A percentile compares a stretch with the other conserved stretches of the same genome.
Evolutionary conservation across 148 eudicot species (phyloP).

Genomic region (Chenopodium berlandieri): DNA sequence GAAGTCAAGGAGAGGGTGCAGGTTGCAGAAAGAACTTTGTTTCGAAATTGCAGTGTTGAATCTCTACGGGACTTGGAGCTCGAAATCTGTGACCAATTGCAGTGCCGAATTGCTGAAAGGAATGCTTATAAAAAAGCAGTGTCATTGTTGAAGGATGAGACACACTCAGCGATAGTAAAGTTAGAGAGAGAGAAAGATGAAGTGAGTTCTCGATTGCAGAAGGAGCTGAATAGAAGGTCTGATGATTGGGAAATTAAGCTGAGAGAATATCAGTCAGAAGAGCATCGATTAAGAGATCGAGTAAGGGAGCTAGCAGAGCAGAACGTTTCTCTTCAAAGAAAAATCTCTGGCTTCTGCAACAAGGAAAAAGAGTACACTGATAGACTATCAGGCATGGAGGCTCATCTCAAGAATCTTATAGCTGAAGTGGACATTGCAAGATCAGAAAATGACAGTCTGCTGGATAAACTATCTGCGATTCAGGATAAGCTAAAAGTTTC

Average conservation of each 20-base stretch:
- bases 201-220: slow-evolving; percentile 20
- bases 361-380: slow-evolving; percentile 29
- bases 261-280: slow-evolving; percentile 21
- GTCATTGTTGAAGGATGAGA: slow-evolving; percentile 15
- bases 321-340: slow-evolving; percentile 30
- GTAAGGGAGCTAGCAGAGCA: slow-evolving; percentile 27
- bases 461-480: slow-evolving; percentile 17
- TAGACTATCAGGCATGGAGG: slow-evolving; percentile 27
- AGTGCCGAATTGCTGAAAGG: slow-evolving; percentile 31
- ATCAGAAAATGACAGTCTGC: slow-evolving; percentile 30
- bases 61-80: slow-evolving; percentile 18
- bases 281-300: slow-evolving; percentile 23
- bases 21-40: slow-evolving; percentile 12
- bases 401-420: slow-evolving; percentile 12
- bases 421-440: slow-evolving; percentile 20
- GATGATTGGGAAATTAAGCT: slow-evolving; percentile 26
- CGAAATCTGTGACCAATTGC: slow-evolving; percentile 27
- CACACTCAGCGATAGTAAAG: slow-evolving; percentile 16
- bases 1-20: slow-evolving; percentile 26
- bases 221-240: slow-evolving; percentile 25
- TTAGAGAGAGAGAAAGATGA: slow-evolving; percentile 26
- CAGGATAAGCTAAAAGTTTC: slow-evolving; percentile 22
- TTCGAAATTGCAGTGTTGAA: slow-evolving; percentile 19
- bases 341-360: slow-evolving; percentile 14
- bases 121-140: slow-evolving; percentile 18